Base-by-base conservation (phyloP, 768 basidiomycete genomes). In the Rickenella mellea region DNA sequence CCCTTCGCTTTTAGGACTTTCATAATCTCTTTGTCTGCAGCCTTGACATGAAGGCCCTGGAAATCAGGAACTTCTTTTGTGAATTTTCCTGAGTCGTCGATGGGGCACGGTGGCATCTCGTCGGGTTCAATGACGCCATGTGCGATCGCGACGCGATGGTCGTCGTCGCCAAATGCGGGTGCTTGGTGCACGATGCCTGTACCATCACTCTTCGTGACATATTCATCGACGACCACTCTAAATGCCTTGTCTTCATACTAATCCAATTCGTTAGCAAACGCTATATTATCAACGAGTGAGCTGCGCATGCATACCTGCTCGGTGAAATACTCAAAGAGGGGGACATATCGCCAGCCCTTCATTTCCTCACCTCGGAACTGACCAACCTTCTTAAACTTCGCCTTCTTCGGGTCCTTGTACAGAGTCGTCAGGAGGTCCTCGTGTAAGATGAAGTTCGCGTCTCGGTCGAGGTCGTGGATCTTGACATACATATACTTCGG, bases 111-210 rank as follows among this genome's bases (percentile, higher is more conserved):
- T 0, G 96, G 93, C 75, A 92, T 80, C 60, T 97, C 93, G 33
- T 94, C 93, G 1, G 75, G 68, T 20, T 70, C 70, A n/a, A 98
- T 59, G 40, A 97, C 76, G 15, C 83, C 87, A 53, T 94, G 74
- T 3, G 78, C 78, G 46, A 94, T 72, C 21, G 87, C 83, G 53
- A 99, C 77, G 41, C 96, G 86, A 61, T 97, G 89, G 73, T 99
- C 96, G 54, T 99, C 96, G 59, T 98, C 94, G 68, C 96, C 96
- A 55, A 96, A 98, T 0, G 85, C 93, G 2, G 96, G 96, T 2
- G 96, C 91, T 65, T 99, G 96, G 60, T 99, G 96, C 24, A 99
- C 96, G 54, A 98, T 93, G 53, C 96, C 96, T 22, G 96, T 99
- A 56, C 96, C 96, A 46, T 91, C 87, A 12, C 78, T 74, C 51